Percentiles rank a stretch among this genome's conserved stretches.
phyloP scores from a whole-genome alignment of 202 grass and related monocot species.

The Panicum virgatum region DNA sequence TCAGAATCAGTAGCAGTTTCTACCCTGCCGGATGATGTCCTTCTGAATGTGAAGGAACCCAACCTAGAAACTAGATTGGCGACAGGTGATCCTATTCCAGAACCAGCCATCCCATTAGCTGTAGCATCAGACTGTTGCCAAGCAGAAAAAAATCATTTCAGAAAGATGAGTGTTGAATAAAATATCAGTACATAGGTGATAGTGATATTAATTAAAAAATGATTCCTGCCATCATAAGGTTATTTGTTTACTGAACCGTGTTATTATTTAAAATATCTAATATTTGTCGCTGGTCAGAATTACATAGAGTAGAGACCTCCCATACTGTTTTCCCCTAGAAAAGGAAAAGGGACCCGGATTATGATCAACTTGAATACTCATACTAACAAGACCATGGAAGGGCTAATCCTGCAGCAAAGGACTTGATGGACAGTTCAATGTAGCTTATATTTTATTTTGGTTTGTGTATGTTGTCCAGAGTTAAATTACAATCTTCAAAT shows the following conservation, averaged over 20 bases:
- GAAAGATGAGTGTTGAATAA: not conserved
- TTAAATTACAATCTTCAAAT: not conserved
- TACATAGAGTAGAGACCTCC: not conserved
- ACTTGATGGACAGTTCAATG: not conserved
- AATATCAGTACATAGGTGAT: not conserved
- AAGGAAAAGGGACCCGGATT: not conserved
- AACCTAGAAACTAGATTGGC: constrained; percentile 44
- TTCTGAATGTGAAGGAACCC: constrained; percentile 66
- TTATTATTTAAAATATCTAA: not conserved
- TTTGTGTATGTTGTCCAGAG: not conserved
- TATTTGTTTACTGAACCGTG: not conserved
- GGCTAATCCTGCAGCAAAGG: not conserved
- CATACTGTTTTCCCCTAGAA: not conserved
- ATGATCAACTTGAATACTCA: not conserved
- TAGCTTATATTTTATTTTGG: not conserved
- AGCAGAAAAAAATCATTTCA: constrained; percentile 27
- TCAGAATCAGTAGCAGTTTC: constrained; percentile 50
- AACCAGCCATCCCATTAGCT: constrained; percentile 45
- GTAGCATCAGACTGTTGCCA: constrained; percentile 61
- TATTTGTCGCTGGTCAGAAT: not conserved
- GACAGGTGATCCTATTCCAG: constrained; percentile 46
- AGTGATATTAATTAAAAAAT: not conserved
- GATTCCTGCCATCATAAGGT: not conserved
- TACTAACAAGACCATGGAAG: constrained; percentile 18
- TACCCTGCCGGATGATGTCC: constrained; percentile 54